Evolutionary conservation across 2,329 filamentous ascomycete species (phyloP).

Genomic region (Raffaelea ambrosiae): DNA sequence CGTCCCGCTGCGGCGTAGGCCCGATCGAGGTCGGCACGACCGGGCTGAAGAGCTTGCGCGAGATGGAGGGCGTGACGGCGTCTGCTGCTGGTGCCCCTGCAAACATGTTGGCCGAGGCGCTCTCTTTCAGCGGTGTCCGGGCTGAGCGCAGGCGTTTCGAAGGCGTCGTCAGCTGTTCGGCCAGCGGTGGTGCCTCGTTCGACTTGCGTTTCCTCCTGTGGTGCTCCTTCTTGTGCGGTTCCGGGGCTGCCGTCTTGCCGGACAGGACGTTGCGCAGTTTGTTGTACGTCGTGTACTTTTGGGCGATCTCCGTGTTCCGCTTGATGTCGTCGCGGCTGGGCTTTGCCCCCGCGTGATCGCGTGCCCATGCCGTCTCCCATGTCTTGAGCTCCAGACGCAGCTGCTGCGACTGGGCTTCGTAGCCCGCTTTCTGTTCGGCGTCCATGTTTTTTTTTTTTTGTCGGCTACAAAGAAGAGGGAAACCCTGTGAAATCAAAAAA

Average conservation of each 20-base stretch:
- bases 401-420: conserved; percentile 40
- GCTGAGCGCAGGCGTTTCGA: conserved; percentile 16
- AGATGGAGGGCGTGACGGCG: conserved; percentile 42
- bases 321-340: conserved; percentile 70
- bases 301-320: conserved; percentile 60
- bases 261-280: conserved; percentile 51
- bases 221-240: not conserved
- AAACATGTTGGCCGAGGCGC: too few species aligned
- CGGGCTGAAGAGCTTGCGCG: conserved; percentile 53
- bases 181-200: conserved; percentile 11
- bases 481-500: too few species aligned
- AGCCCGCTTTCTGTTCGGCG: conserved; percentile 30
- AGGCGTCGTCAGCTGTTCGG: conserved; percentile 33
- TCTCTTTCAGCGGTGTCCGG: not conserved
- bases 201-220: conserved; percentile 18
- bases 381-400: conserved; percentile 63
- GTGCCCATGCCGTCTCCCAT: conserved; percentile 64
- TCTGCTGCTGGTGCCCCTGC: too few species aligned
- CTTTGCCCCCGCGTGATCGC: conserved; percentile 56
- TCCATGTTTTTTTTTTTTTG: conserved; percentile 40
- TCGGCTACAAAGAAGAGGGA: too few species aligned
- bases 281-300: conserved; percentile 72
- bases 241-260: conserved; percentile 38
- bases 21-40: conserved; percentile 54
- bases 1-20: conserved; percentile 73